Conservation (phyloP, 2,329 filamentous ascomycete species). For the Xylaria sp. region DNA sequence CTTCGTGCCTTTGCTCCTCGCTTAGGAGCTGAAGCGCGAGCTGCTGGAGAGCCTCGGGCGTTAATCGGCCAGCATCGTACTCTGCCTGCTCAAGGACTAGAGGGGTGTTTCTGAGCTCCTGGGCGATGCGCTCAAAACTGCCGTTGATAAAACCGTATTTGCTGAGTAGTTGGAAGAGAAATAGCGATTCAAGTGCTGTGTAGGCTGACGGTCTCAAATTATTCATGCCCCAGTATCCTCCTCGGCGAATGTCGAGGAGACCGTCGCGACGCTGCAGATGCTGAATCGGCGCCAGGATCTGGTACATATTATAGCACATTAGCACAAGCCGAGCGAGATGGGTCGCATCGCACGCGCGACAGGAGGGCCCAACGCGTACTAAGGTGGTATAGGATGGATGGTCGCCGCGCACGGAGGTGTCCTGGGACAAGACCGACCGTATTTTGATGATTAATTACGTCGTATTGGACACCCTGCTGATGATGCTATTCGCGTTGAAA, state of each 20-base stretch:
- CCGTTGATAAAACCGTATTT: conserved; percentile 72
- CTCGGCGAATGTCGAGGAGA: conserved; percentile 67
- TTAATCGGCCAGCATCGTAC: conserved; percentile 80
- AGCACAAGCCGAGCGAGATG: conserved; percentile 36
- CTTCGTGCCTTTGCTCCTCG: conserved; percentile 73
- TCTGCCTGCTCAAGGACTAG: conserved; percentile 75
- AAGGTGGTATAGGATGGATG: conserved; percentile 26
- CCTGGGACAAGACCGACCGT: conserved; percentile 45
- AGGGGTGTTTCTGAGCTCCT: conserved; percentile 77
- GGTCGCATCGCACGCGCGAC: conserved; percentile 21
- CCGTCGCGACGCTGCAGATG: conserved; percentile 63
- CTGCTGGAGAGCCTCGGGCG: conserved; percentile 79
- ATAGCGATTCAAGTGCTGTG: conserved; percentile 85
- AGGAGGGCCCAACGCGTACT: conserved; percentile 45
- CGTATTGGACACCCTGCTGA: conserved; percentile 41
- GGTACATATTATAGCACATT: conserved; percentile 46
- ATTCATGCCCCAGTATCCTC: conserved; percentile 67
- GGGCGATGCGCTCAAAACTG: conserved; percentile 78
- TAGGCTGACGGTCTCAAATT: conserved; percentile 68
- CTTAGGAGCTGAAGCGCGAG: conserved; percentile 81
- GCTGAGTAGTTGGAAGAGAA: conserved; percentile 84
- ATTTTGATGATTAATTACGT: conserved; percentile 42
- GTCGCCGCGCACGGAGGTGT: conserved; percentile 36
- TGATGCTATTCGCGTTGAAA: conserved; percentile 48
- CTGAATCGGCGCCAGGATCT: conserved; percentile 67